Conservation (phyloP, 2,329 filamentous ascomycete genomes). For the Penicillium sclerotiorum region DNA sequence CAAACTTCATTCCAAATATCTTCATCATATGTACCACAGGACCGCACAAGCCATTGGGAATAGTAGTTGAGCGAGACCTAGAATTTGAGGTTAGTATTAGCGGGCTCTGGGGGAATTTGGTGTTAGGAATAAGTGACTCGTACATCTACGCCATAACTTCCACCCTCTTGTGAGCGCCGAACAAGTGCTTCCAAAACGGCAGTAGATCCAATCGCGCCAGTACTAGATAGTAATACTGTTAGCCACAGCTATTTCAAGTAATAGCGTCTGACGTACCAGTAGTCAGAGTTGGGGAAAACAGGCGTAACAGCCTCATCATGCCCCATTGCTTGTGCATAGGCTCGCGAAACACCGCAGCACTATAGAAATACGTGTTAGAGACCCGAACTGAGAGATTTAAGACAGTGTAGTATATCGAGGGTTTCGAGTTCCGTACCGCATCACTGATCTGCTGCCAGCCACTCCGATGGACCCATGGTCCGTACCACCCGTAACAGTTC, state of each 20-base stretch:
- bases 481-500: conserved; percentile 2
- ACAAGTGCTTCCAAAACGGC: too few species aligned
- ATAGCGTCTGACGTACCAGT: conserved; percentile 38
- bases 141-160: neutral
- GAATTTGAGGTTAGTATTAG: too few species aligned
- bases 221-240: too few species aligned
- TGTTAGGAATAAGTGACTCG: too few species aligned
- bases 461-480: neutral
- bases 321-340: conserved; percentile 52
- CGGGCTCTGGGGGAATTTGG: too few species aligned
- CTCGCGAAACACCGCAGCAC: conserved; percentile 49
- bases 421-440: too few species aligned
- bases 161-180: neutral
- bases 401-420: conserved; percentile 1
- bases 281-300: conserved; percentile 50
- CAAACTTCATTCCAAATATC: neutral
- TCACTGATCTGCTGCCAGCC: conserved; percentile 61
- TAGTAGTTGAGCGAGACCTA: neutral
- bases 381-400: too few species aligned
- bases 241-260: too few species aligned
- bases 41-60: neutral
- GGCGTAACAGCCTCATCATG: conserved; percentile 48
- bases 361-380: too few species aligned
- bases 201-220: too few species aligned
- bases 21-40: neutral